These are phyloP conservation scores for Fusarium sp. DNA, from an alignment of 2,329 filamentous ascomycete genomes.

Conservation along the genomic window DNA sequence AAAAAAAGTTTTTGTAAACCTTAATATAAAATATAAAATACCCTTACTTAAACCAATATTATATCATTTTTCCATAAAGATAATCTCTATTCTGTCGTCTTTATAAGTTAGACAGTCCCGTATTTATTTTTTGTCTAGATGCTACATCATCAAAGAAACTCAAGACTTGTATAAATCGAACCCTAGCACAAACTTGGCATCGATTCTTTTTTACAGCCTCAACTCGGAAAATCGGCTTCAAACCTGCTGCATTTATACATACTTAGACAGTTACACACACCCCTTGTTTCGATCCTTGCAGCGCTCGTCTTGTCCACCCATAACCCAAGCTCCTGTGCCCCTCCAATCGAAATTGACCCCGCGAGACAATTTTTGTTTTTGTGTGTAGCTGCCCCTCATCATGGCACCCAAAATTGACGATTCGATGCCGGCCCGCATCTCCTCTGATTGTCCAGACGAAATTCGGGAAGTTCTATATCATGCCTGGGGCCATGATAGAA, in stretches of 20 bases:
- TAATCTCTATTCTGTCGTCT: background rate
- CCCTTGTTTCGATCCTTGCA: constrained; percentile 22
- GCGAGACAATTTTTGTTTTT: constrained; percentile 24
- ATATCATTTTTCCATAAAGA: background rate
- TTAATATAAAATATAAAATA: background rate
- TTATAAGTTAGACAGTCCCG: background rate
- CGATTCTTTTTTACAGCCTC: background rate
- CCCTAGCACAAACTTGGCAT: constrained; percentile 9
- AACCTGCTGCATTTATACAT: background rate
- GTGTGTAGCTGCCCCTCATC: constrained; percentile 21
- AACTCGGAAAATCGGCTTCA: constrained; percentile 11
- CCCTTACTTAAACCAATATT: background rate
- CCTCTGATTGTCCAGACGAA: constrained; percentile 63
- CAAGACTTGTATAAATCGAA: background rate
- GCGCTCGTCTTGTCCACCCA: background rate
- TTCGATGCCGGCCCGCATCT: constrained; percentile 66
- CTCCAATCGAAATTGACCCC: constrained; percentile 33
- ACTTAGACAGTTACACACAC: constrained; percentile 6
- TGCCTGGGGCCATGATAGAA: constrained; percentile 72
- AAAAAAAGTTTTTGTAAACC: too few species aligned
- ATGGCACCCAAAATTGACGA: constrained; percentile 58
- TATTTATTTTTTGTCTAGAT: background rate
- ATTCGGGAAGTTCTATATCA: constrained; percentile 65
- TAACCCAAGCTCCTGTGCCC: constrained; percentile 25
- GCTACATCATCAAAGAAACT: background rate